These are phyloP conservation scores for Bauhinia variegata DNA, from an alignment of 306 rosid genomes.

Conservation along the genomic window DNA sequence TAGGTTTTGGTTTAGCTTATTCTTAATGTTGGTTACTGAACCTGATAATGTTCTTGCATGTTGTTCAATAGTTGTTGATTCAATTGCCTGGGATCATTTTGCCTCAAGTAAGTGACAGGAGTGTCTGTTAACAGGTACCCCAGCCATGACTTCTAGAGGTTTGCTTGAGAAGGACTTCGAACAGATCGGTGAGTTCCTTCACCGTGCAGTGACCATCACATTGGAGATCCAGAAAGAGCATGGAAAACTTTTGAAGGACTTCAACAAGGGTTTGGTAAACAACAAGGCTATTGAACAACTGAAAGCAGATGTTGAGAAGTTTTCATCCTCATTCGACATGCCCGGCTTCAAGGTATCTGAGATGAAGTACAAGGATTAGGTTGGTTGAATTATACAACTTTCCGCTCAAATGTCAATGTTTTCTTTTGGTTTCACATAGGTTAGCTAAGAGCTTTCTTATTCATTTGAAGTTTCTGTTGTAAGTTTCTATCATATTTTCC, in stretches of 20 bases:
- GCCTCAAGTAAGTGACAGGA: constrained; percentile 26
- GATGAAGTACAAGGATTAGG: constrained; percentile 91
- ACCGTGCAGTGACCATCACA: constrained; percentile 79
- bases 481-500: constrained; percentile 19
- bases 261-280: constrained; percentile 87
- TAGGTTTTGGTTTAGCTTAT: neutral
- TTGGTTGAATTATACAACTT: constrained; percentile 27
- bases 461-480: constrained; percentile 26
- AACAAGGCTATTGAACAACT: constrained; percentile 81
- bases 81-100: neutral
- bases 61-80: neutral
- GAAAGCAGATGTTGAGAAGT: constrained; percentile 87
- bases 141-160: constrained; percentile 97
- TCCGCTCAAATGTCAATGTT: constrained; percentile 17
- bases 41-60: neutral
- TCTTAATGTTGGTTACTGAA: neutral
- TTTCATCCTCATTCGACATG: constrained; percentile 77
- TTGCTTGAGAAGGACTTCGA: constrained; percentile 91
- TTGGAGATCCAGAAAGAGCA: constrained; percentile 71
- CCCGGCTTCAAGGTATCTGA: constrained; percentile 77
- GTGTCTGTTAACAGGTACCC: constrained; percentile 63
- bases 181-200: constrained; percentile 92
- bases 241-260: constrained; percentile 92
- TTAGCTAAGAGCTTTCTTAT: constrained; percentile 12
- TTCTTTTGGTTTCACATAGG: constrained; percentile 4